Conservation (phyloP, 129 eudicot species). For the Artemisia tridentata region DNA sequence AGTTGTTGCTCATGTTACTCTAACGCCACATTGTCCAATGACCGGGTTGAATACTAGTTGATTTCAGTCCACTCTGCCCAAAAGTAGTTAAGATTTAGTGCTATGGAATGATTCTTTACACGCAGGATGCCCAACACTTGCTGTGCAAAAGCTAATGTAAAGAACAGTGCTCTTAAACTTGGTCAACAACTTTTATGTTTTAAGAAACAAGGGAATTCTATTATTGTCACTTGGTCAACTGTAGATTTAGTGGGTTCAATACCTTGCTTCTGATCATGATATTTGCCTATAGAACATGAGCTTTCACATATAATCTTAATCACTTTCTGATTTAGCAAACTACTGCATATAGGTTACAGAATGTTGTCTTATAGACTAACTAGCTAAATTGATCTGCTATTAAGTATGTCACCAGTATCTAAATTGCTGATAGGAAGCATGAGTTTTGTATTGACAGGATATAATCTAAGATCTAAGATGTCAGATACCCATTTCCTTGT, state of each 20-base stretch:
- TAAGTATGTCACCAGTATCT: background rate
- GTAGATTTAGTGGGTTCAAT: slow-evolving; percentile 14
- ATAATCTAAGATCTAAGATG: slow-evolving; percentile 15
- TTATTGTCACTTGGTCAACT: background rate
- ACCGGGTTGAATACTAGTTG: background rate
- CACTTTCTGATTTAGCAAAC: background rate
- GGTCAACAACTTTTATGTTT: background rate
- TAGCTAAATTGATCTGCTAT: slow-evolving; percentile 2
- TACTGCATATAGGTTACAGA: slow-evolving; percentile 3
- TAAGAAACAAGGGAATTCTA: background rate
- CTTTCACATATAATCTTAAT: background rate
- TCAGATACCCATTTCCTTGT: slow-evolving; percentile 16
- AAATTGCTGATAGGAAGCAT: slow-evolving; percentile 7
- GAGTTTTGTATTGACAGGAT: background rate
- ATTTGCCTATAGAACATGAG: background rate
- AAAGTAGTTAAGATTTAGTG: no score
- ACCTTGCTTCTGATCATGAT: background rate
- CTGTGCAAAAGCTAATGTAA: background rate
- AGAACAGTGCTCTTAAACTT: slow-evolving; percentile 4
- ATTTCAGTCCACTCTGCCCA: background rate
- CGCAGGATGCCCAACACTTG: background rate
- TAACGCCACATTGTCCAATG: background rate
- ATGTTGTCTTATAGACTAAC: background rate
- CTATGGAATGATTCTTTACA: no score
- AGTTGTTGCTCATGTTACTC: slow-evolving; percentile 1